phyloP scores from a whole-genome alignment of 306 rosid genomes.

The Castanospermum australe region DNA sequence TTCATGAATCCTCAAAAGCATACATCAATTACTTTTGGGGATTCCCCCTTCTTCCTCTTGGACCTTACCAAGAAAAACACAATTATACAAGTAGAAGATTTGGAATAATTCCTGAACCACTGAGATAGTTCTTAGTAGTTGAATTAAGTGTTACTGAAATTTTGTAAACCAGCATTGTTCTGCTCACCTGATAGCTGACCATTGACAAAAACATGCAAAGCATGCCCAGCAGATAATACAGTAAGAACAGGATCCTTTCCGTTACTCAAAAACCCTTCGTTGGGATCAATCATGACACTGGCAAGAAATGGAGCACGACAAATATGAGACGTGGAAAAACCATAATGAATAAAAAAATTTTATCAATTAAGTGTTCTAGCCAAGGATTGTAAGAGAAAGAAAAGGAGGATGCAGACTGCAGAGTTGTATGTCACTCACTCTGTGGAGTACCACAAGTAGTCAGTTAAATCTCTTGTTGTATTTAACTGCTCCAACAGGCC shows the following conservation, averaged over 20 bases:
- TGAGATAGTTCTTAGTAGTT: neutral
- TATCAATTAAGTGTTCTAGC: neutral
- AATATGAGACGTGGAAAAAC: conserved; percentile 7
- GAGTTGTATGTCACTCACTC: conserved; percentile 66
- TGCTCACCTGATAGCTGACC: conserved; percentile 79
- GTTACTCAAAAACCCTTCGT: conserved; percentile 64
- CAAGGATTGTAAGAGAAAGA: neutral
- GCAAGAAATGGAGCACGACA: conserved; percentile 14
- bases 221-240: conserved; percentile 92
- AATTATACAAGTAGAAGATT: neutral
- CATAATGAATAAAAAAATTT: neutral
- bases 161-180: neutral
- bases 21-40: neutral
- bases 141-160: neutral
- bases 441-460: conserved; percentile 95
- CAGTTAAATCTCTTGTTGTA: conserved; percentile 86
- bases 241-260: conserved; percentile 74
- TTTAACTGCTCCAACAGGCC: conserved; percentile 96
- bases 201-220: conserved; percentile 86
- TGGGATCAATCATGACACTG: conserved; percentile 73
- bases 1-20: neutral
- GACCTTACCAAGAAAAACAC: neutral
- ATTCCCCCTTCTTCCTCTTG: neutral
- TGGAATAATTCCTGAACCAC: neutral
- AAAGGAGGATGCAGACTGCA: neutral